Percentiles rank a stretch among this genome's conserved stretches.
Conservation (phyloP, 805 yeast genomes). For the Kluyveromyces aestuarii region DNA sequence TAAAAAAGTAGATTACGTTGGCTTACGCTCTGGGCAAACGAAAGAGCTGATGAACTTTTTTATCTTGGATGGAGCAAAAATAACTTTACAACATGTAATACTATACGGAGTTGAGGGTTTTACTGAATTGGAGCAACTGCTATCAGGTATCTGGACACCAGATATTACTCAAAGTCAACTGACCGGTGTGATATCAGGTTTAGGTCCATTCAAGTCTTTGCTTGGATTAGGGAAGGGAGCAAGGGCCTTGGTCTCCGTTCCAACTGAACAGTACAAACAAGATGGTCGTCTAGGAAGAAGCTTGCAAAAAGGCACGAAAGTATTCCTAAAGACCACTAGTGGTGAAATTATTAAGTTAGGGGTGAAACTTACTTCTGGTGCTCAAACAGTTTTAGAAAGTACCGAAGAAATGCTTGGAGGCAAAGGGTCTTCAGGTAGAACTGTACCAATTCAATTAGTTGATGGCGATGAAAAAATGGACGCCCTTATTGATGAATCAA, state of each 20-base stretch:
- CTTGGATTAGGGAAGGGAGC: slow-evolving; percentile 74
- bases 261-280: slow-evolving; percentile 61
- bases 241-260: slow-evolving; percentile 61
- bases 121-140: slow-evolving; percentile 42
- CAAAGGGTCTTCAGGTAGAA: slow-evolving; percentile 46
- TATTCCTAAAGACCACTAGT: slow-evolving; percentile 69
- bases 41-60: slow-evolving; percentile 85
- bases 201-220: slow-evolving; percentile 72
- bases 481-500: slow-evolving; percentile 18
- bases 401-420: slow-evolving; percentile 79
- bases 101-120: slow-evolving; percentile 75
- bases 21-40: slow-evolving; percentile 73
- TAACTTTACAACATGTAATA: slow-evolving; percentile 50
- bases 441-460: slow-evolving; percentile 4
- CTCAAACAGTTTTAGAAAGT: slow-evolving; percentile 69
- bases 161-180: slow-evolving; percentile 78
- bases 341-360: slow-evolving; percentile 76
- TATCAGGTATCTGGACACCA: slow-evolving; percentile 78
- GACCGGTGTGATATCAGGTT: slow-evolving; percentile 71
- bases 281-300: slow-evolving; percentile 66
- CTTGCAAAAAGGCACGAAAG: slow-evolving; percentile 62
- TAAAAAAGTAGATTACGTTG: slow-evolving; percentile 75
- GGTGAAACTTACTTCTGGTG: slow-evolving; percentile 78
- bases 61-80: slow-evolving; percentile 75
- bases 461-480: slow-evolving; percentile 13